These are phyloP conservation scores for Arthrinium puccinioides DNA, from an alignment of 2,329 filamentous ascomycete species.

Conservation along the genomic window DNA sequence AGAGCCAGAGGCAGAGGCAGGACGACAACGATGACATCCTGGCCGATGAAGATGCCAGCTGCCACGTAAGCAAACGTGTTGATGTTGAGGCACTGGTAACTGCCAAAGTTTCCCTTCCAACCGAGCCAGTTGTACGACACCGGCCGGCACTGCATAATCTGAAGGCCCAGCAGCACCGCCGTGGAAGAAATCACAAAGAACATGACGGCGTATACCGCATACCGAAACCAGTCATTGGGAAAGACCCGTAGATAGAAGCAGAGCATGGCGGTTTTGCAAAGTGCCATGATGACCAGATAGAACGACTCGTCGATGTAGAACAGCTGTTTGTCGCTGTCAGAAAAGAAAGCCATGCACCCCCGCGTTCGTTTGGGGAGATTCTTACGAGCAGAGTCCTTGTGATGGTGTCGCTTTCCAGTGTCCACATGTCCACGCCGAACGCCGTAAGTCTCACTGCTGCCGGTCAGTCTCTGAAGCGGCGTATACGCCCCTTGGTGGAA, in stretches of 20 bases:
- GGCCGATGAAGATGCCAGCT: slow-evolving; percentile 23
- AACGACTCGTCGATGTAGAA: slow-evolving; percentile 26
- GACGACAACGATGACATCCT: slow-evolving; percentile 26
- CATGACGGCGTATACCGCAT: slow-evolving; percentile 15
- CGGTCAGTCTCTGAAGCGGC: slow-evolving; percentile 3
- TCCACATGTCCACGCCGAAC: slow-evolving; percentile 32
- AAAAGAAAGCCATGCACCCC: neutral
- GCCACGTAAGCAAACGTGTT: slow-evolving; percentile 22
- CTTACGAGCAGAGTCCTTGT: slow-evolving; percentile 22
- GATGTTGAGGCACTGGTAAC: slow-evolving; percentile 23
- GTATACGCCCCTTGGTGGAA: too few species aligned
- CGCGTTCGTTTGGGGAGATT: neutral
- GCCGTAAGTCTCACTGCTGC: slow-evolving; percentile 16
- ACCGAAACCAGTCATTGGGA: slow-evolving; percentile 18
- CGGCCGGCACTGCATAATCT: slow-evolving; percentile 29
- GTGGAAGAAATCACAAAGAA: slow-evolving; percentile 17
- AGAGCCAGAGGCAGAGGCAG: slow-evolving; percentile 25
- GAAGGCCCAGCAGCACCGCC: slow-evolving; percentile 20
- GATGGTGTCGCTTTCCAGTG: slow-evolving; percentile 17
- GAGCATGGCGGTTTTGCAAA: slow-evolving; percentile 24
- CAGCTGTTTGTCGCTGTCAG: slow-evolving; percentile 12
- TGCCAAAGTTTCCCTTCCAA: slow-evolving; percentile 19
- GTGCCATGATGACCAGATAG: slow-evolving; percentile 21
- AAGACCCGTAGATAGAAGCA: slow-evolving; percentile 27
- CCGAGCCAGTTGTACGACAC: slow-evolving; percentile 23